These are phyloP conservation scores for Termitomyces sp. DNA, from an alignment of 768 basidiomycete species.

Conservation along the genomic window DNA sequence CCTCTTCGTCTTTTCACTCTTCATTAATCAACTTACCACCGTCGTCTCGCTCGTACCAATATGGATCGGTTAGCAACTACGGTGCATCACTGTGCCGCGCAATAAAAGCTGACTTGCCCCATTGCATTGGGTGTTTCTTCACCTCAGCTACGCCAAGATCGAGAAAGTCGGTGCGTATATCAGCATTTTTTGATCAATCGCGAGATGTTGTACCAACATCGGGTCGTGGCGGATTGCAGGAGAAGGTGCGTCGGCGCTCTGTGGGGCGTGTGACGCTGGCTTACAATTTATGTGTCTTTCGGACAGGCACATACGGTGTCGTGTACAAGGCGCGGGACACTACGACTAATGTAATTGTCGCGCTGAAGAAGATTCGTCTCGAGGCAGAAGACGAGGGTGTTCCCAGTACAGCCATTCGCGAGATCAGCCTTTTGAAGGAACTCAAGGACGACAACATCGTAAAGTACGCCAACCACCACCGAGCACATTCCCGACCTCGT, in stretches of 20 bases:
- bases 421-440: slow-evolving; percentile 96
- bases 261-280: not conserved
- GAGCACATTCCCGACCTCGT: not conserved
- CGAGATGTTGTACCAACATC: slow-evolving; percentile 1
- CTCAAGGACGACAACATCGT: slow-evolving; percentile 96
- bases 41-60: slow-evolving; percentile 3
- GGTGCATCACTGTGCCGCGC: slow-evolving; percentile 8
- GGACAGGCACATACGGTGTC: slow-evolving; percentile 92
- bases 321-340: slow-evolving; percentile 95
- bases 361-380: slow-evolving; percentile 96
- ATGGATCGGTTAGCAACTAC: slow-evolving; percentile 44
- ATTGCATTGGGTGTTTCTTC: slow-evolving; percentile 5
- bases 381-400: slow-evolving; percentile 99
- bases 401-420: slow-evolving; percentile 95
- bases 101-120: slow-evolving; percentile 15
- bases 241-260: slow-evolving; percentile 40
- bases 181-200: slow-evolving; percentile 9
- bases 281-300: slow-evolving; percentile 10
- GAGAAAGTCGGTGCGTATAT: slow-evolving; percentile 92
- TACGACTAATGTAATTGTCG: slow-evolving; percentile 78
- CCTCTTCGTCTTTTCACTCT: slow-evolving; percentile 8
- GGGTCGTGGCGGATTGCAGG: slow-evolving; percentile 28
- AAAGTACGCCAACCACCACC: slow-evolving; percentile 44
- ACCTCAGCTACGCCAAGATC: slow-evolving; percentile 85
- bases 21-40: slow-evolving; percentile 3